Evolutionary conservation across 1,139 yeast species (phyloP).

Genomic region (Yamadazyma blattariae): DNA sequence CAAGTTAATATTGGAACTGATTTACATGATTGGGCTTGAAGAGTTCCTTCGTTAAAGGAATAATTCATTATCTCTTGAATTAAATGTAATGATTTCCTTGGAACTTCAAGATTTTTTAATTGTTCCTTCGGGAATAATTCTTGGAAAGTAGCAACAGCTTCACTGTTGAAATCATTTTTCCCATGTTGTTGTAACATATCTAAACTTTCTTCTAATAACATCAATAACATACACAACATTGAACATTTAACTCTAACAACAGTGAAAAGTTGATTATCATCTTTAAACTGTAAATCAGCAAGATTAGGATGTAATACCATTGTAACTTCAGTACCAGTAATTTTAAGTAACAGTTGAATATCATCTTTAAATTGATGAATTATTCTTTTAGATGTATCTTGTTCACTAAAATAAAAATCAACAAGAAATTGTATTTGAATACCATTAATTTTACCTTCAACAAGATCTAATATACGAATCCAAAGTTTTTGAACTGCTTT

Average conservation of each 20-base stretch:
- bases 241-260: neutral
- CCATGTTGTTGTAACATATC: constrained; percentile 20
- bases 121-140: constrained; percentile 25
- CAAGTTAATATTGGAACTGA: constrained; percentile 25
- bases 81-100: constrained; percentile 12
- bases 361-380: constrained; percentile 27
- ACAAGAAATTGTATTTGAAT: constrained; percentile 33
- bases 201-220: constrained; percentile 33
- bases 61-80: constrained; percentile 15
- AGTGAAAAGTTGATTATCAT: no score
- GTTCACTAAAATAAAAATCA: constrained; percentile 28
- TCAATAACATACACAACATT: neutral
- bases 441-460: constrained; percentile 20
- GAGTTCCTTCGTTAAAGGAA: neutral
- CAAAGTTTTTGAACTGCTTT: constrained; percentile 22
- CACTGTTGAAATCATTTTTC: constrained; percentile 11
- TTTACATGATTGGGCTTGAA: constrained; percentile 8
- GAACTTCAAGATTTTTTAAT: neutral
- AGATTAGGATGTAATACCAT: no score
- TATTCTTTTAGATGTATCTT: constrained; percentile 21
- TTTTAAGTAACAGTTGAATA: constrained; percentile 18
- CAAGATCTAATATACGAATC: constrained; percentile 17
- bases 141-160: constrained; percentile 16
- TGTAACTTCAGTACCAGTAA: neutral
- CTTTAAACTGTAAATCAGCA: no score